Base-by-base conservation (phyloP, 768 basidiomycete genomes). In the Podaxis mareebaensis region DNA sequence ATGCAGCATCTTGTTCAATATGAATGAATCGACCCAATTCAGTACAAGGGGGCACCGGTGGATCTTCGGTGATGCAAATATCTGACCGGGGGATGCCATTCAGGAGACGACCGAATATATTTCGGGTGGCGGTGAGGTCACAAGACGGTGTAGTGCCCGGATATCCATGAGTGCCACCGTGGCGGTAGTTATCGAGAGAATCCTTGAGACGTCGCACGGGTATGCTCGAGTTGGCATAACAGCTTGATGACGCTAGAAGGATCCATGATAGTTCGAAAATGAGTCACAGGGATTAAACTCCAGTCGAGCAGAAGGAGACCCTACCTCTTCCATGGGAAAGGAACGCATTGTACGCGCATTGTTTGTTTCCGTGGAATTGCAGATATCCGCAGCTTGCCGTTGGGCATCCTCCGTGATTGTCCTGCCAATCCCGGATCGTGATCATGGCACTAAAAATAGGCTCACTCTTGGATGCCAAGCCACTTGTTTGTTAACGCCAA, bases 271-370 rank as follows among this genome's bases (percentile, higher is more conserved):
- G 4, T 51, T 22, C 22, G 17, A 22, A 51, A 12, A 22, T 51
- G 6, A 53, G 52, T 13, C 26, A 53, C 30, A 24, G 8, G 22
- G 10, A 26, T 12, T 7, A 15, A 3, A 8, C 2, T 2, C 2
- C 5, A 15, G 17, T 33, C 17, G n/a, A 28, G 15, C 11, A 15
- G 52, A 48, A 1, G 5, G 7, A 7, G 39, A 17, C 3, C 22
- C 15, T 42, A 63, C 53, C 53, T 28, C 28, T 58, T 20, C 56
- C 55, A 51, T 55, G 57, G 24, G 62, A 63, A 36, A 64, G 54
- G n/a, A 63, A 59, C 6, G 42, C 24, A 54, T 58, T 42, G 13
- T 55, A 59, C 8, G 57, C 22, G 44, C 63, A 59, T 33, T 46
- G 38, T 24, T 7, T 24, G n/a, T 59, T 64, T 24, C 58, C 36